phyloP scores from a whole-genome alignment of 306 rosid genomes.

The Sesbania bispinosa region DNA sequence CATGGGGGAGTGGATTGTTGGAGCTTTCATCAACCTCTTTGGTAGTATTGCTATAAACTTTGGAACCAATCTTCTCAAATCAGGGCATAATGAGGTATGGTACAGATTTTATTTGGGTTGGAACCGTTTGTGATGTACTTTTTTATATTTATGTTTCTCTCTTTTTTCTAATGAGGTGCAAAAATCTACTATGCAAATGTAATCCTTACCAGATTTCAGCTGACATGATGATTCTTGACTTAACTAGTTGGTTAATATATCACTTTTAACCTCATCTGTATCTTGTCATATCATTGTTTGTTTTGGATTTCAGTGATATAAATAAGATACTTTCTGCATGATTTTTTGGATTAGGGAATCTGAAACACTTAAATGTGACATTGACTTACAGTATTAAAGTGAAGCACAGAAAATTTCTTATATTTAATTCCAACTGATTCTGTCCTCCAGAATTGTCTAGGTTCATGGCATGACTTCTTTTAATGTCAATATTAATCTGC shows the following conservation, averaged over 20 bases:
- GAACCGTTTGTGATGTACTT: background rate
- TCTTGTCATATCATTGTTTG: conserved; percentile 1
- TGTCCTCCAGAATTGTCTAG: background rate
- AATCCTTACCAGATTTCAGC: background rate
- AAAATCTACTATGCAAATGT: background rate
- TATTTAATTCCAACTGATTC: background rate
- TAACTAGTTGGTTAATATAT: background rate
- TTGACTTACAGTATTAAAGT: background rate
- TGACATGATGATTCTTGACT: background rate
- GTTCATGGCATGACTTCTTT: conserved; percentile 7
- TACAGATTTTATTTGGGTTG: background rate
- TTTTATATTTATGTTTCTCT: background rate
- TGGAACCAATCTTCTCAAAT: conserved; percentile 93
- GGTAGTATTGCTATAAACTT: conserved; percentile 98
- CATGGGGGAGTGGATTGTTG: conserved; percentile 99
- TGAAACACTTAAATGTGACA: background rate
- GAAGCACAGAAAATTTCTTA: background rate
- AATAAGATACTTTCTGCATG: background rate
- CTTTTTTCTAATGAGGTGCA: background rate
- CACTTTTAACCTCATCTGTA: background rate
- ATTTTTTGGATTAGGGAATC: conserved; percentile 1
- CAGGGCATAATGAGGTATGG: conserved; percentile 90
- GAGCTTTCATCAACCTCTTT: conserved; percentile 91
- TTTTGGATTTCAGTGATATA: background rate
- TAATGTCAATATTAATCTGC: background rate